Percentiles rank a stretch among this genome's conserved stretches.
These are phyloP conservation scores for Colletotrichum tropicale DNA, from an alignment of 2,329 filamentous ascomycete genomes.

Conservation along the genomic window DNA sequence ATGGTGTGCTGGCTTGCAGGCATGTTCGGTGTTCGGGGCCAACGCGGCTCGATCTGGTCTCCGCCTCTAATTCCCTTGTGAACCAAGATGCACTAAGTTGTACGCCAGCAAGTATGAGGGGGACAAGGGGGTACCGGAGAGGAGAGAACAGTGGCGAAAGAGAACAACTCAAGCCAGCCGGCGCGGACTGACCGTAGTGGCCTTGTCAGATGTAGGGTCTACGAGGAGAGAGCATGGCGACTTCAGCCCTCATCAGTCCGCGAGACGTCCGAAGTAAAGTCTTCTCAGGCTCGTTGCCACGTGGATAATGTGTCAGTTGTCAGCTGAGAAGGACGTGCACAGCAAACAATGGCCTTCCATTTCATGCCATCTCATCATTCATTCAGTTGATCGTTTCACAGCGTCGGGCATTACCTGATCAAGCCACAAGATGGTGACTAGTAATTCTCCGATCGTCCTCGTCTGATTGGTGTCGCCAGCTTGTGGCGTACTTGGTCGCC, in stretches of 20 bases:
- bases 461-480: conserved; percentile 35
- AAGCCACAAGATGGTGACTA: neutral
- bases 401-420: neutral
- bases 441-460: conserved; percentile 20
- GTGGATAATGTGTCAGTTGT: neutral
- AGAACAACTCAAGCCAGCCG: neutral
- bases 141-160: neutral
- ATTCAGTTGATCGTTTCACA: neutral
- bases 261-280: neutral
- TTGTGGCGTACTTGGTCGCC: conserved; percentile 32
- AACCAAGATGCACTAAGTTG: neutral
- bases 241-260: neutral
- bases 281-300: neutral
- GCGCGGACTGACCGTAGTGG: neutral
- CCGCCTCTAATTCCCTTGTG: neutral
- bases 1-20: neutral
- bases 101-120: neutral
- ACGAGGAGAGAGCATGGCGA: neutral
- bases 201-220: neutral
- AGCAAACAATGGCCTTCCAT: neutral
- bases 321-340: neutral
- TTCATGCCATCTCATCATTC: no score
- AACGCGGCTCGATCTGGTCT: neutral
- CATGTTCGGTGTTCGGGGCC: neutral
- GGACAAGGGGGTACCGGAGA: neutral